A percentile compares a stretch with the other conserved stretches of the same genome.
phyloP scores from a whole-genome alignment of 2,329 filamentous ascomycete genomes.

The Aspergillus unguis region DNA sequence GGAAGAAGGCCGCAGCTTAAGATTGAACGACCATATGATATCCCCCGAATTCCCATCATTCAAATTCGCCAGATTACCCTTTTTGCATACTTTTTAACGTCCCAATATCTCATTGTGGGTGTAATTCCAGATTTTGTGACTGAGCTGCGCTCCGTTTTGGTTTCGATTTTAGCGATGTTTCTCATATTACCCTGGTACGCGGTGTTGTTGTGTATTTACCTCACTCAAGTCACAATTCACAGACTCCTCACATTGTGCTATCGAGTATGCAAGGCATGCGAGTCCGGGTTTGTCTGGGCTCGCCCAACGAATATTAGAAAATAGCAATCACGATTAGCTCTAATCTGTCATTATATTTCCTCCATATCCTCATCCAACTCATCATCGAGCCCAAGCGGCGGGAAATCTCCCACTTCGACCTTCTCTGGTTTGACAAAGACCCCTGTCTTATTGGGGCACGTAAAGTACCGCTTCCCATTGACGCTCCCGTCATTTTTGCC shows the following conservation, averaged over 20 bases:
- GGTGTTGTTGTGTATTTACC: constrained; percentile 3
- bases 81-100: constrained; percentile 10
- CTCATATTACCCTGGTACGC: constrained; percentile 7
- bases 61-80: background rate
- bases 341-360: constrained; percentile 40
- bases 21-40: background rate
- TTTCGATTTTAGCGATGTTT: constrained; percentile 9
- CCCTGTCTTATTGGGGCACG: constrained; percentile 52
- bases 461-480: constrained; percentile 54
- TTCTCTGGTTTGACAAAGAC: constrained; percentile 62
- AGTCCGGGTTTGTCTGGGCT: background rate
- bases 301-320: background rate
- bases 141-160: background rate
- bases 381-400: constrained; percentile 49
- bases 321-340: background rate
- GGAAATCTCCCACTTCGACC: constrained; percentile 60
- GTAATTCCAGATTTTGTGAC: background rate
- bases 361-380: constrained; percentile 56
- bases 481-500: constrained; percentile 62
- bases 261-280: constrained; percentile 6
- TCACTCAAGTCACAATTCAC: background rate
- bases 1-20: constrained; percentile 27
- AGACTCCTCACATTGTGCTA: background rate
- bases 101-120: background rate
- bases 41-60: background rate